phyloP scores from a whole-genome alignment of 2,329 filamentous ascomycete genomes.

The Coniosporium uncinatum region DNA sequence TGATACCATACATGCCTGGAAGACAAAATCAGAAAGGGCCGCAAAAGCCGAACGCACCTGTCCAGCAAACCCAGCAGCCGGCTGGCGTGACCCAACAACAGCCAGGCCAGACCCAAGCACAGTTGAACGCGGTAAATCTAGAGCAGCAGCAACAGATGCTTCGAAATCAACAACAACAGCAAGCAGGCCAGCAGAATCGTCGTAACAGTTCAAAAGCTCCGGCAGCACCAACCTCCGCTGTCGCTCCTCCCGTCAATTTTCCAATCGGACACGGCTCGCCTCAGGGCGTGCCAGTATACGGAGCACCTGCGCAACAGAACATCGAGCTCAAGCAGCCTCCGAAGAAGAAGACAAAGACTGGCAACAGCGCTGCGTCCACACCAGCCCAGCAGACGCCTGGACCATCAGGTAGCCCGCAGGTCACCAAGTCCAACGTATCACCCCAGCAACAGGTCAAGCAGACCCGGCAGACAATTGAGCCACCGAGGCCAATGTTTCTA shows the following conservation, averaged over 20 bases:
- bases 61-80: not conserved
- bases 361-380: not conserved
- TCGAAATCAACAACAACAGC: too few species aligned
- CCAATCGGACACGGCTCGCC: constrained; percentile 1
- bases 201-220: constrained; percentile 1
- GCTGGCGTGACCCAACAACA: not conserved
- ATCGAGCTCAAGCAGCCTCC: constrained; percentile 4
- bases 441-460: not conserved
- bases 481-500: not conserved
- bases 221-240: constrained; percentile 4
- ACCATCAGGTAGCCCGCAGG: not conserved
- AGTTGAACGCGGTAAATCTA: constrained; percentile 3
- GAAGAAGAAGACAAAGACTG: constrained; percentile 5
- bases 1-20: too few species aligned
- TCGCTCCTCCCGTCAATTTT: constrained; percentile 1
- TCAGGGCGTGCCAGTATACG: constrained; percentile 5
- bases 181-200: not conserved
- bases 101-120: not conserved
- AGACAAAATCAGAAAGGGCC: not conserved
- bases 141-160: constrained; percentile 4
- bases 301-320: not conserved
- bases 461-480: not conserved
- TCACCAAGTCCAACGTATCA: not conserved
- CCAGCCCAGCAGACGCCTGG: not conserved
- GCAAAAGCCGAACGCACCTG: not conserved